These are phyloP conservation scores for Dujonia santamariae DNA, from an alignment of 1,139 yeast species.

Conservation along the genomic window DNA sequence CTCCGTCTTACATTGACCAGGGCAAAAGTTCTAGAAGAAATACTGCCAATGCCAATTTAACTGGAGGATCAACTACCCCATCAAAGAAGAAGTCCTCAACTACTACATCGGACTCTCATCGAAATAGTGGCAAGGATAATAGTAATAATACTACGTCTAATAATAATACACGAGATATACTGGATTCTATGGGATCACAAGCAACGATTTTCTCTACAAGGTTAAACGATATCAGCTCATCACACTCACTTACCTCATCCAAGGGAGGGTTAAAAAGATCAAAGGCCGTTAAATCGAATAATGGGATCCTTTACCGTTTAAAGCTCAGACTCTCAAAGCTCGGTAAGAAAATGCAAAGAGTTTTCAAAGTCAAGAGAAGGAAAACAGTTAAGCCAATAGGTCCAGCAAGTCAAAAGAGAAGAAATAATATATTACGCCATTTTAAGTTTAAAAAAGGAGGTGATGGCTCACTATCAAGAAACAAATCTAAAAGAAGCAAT, in stretches of 20 bases:
- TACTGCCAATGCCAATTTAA: too few species aligned
- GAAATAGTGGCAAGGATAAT: too few species aligned
- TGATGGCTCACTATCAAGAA: not conserved
- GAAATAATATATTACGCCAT: not conserved
- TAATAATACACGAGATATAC: conserved; percentile 23
- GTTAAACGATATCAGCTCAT: conserved; percentile 14
- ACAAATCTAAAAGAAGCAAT: too few species aligned
- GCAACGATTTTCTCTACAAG: conserved; percentile 47
- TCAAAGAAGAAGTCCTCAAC: conserved; percentile 9
- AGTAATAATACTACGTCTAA: too few species aligned
- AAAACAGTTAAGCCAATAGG: conserved; percentile 4
- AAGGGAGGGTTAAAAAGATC: conserved; percentile 24
- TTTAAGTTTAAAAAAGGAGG: not conserved
- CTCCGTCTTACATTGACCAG: conserved; percentile 10
- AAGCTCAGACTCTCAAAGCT: conserved; percentile 24
- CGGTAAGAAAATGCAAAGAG: conserved; percentile 19
- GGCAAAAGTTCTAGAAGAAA: not conserved
- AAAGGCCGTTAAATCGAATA: conserved; percentile 34
- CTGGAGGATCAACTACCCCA: conserved; percentile 9
- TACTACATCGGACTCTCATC: conserved; percentile 2
- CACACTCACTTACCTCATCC: too few species aligned
- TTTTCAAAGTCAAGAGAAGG: conserved; percentile 7
- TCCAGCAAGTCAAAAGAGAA: conserved; percentile 3
- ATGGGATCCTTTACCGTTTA: conserved; percentile 31
- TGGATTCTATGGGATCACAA: conserved; percentile 42